Conservation (phyloP, 1,139 yeast genomes). For the Candida sp. region DNA sequence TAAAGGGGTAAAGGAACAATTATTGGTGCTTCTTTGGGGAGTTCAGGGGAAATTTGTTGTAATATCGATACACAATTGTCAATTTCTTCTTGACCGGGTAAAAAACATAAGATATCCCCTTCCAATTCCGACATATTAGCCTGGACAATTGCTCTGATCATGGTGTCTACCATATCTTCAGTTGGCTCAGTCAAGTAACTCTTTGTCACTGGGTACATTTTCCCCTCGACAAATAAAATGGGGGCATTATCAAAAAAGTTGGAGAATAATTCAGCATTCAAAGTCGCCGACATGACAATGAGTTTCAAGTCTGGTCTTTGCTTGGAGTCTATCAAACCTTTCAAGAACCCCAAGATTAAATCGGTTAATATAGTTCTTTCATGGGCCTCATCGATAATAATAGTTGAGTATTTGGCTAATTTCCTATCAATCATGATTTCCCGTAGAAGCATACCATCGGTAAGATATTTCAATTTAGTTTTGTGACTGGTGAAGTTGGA, state of each 20-base stretch:
- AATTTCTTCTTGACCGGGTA: constrained; percentile 97
- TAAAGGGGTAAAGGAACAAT: constrained; percentile 81
- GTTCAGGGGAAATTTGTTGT: constrained; percentile 55
- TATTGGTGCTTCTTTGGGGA: constrained; percentile 74
- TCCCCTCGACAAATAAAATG: constrained; percentile 83
- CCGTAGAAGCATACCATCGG: constrained; percentile 96
- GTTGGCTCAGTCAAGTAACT: constrained; percentile 52
- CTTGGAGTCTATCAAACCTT: constrained; percentile 50
- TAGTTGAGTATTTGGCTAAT: constrained; percentile 63
- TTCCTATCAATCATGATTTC: constrained; percentile 79
- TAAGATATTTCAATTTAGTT: constrained; percentile 79
- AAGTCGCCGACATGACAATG: constrained; percentile 90
- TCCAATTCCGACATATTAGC: constrained; percentile 72
- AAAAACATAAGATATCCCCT: constrained; percentile 87
- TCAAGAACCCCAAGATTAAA: constrained; percentile 82
- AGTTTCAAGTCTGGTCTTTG: constrained; percentile 55
- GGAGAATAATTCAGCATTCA: constrained; percentile 89
- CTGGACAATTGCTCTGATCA: constrained; percentile 73
- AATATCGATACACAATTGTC: constrained; percentile 75
- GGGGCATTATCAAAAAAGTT: constrained; percentile 76
- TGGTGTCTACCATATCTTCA: constrained; percentile 82
- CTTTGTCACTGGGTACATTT: constrained; percentile 79
- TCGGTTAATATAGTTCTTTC: constrained; percentile 94
- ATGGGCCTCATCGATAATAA: constrained; percentile 97
- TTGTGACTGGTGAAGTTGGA: constrained; percentile 32